Base-by-base conservation (phyloP, 352 stramenopile species). In the Phytophthora cryptogea region DNA sequence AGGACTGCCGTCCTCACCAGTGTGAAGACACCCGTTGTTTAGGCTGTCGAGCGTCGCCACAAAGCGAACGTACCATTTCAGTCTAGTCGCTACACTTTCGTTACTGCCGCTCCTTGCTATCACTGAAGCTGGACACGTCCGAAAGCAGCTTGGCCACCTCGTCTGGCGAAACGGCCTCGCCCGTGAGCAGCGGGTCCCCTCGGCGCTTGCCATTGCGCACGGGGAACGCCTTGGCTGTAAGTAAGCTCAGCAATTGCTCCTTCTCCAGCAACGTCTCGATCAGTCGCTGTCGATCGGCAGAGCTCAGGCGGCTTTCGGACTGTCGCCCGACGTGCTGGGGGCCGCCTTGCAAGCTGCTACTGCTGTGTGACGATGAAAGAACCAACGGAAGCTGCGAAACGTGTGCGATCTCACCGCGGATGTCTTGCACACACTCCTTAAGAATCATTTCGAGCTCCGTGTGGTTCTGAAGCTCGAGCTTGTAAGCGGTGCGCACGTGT, bases 371-470 rank as follows among this genome's bases (percentile, higher is more conserved):
- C 30, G 20, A 23, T 23, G 63, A 5, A 31, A 50, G 50, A 8
- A 72, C 51, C 10, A 57, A 17, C 2, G 68, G 56, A 11, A 65
- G 57, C 33, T 75, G 54, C 16, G 71, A 72, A 14, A 72, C 67
- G 35, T 68, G 59, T 9, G 49, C 41, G 52, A 92, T 78, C 50
- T 95, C 84, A 1, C 51, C 55, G 17, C 83, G 78, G 16, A 96
- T 86, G 49, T 96, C 90, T 59, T 92, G 83, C 8, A 97, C 78
- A 45, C 86, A 93, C 53, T 88, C 71, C 23, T 88, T 82, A 3
- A 97, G 48, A 20, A 95, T 70, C 26, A 84, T 72, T 58, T 96
- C 88, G 2, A 97, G 71, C 64, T 96, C 86, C 0, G 79, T 90
- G 57, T 80, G 82, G 33, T 74, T 79, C 65, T 95, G 83, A 16